Evolutionary conservation across 371 early-diverging fungal genomes (phyloP).

Genomic region (Batkoa obscura): DNA sequence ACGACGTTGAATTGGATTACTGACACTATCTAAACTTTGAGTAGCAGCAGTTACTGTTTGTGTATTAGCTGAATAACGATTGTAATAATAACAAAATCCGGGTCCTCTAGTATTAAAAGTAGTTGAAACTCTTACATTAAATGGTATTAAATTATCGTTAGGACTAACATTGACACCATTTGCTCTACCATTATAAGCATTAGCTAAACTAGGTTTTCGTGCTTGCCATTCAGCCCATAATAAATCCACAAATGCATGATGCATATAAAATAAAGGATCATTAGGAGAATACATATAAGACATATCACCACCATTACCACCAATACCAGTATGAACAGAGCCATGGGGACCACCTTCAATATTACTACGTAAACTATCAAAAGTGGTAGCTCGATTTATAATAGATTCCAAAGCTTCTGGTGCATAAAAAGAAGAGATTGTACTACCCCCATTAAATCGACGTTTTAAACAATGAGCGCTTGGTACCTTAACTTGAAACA

Average conservation of each 20-base stretch:
- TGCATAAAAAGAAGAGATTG: conserved; percentile 5
- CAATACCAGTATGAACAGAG: conserved; percentile 4
- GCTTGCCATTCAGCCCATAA: conserved; percentile 26
- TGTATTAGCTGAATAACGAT: not conserved
- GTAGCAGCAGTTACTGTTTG: not conserved
- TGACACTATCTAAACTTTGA: not conserved
- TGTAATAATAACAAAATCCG: not conserved
- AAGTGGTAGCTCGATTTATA: not conserved
- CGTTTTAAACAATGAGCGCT: conserved; percentile 2
- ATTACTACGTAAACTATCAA: conserved; percentile 1
- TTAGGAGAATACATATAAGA: conserved; percentile 4
- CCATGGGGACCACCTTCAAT: conserved; percentile 7
- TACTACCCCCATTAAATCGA: not conserved
- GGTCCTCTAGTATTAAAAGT: not conserved
- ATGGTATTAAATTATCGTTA: not conserved
- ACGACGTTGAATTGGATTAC: not conserved
- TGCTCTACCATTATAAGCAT: conserved; percentile 1
- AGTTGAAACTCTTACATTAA: not conserved
- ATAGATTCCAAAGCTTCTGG: conserved; percentile 4
- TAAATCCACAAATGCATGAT: conserved; percentile 33
- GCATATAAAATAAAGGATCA: conserved; percentile 28
- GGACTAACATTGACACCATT: not conserved
- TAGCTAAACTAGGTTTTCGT: not conserved
- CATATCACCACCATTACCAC: conserved; percentile 7
- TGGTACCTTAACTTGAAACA: conserved; percentile 2